Base-by-base conservation (phyloP, 768 basidiomycete species). In the Russula vinacea region DNA sequence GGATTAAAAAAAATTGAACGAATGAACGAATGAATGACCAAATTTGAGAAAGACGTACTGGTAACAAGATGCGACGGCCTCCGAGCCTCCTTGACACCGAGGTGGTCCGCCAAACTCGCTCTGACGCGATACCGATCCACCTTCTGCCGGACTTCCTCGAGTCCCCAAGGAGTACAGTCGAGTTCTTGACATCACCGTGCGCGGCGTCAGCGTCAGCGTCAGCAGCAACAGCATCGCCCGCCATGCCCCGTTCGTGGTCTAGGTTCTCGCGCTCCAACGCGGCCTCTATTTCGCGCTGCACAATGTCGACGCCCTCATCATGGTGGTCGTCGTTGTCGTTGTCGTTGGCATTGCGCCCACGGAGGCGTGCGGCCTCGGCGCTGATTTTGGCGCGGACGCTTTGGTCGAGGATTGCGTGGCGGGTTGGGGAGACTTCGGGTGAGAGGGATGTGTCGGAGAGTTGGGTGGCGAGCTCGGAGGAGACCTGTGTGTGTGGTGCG, bases 251-350 rank as follows among this genome's bases (percentile, higher is more conserved):
- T 75, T 94, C 92, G 62, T 82, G 81, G 74, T 93, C 89, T 56
- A 94, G 74, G 75, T 94, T 95, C 78, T 94, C 92, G 77, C 86
- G 88, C 78, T 94, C 89, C 54, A 95, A 78, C 1, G 89, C 90
- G 37, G 73, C 77, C 70, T 90, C 88, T 39, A 95, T 92, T 76
- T 92, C 83, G 53, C 79, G 76, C 49, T 82, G 84, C 13, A 95
- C 86, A 40, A 77, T 73, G 66, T 85, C 84, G 73, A 94, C 93
- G 71, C 92, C 85, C 39, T 79, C 76, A 39, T 16, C 54, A 2
- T 8, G 13, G 1, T 22, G 16, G 8, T 29, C 6, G 24, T 9
- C 16, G 24, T 7, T 10, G 4, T 4, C 13, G 13, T n/a, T n/a
- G n/a, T n/a, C n/a, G n/a, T n/a, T n/a, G n/a, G n/a, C n/a, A n/a